Evolutionary conservation across 2,329 filamentous ascomycete species (phyloP).

Genomic region (Botrytis cinerea): DNA sequence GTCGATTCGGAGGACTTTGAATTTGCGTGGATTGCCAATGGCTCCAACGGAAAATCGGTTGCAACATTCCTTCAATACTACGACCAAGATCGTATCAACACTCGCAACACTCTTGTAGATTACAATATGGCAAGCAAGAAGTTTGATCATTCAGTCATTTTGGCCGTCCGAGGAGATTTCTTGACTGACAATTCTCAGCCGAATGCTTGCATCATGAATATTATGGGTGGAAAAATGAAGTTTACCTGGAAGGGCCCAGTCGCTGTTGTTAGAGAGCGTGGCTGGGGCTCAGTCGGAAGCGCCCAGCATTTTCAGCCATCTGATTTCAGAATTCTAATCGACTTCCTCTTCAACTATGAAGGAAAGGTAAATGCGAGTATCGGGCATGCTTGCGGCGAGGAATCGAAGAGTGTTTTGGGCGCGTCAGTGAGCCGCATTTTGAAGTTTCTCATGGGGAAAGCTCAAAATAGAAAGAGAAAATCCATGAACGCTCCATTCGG

Average conservation of each 20-base stretch:
- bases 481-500: background rate
- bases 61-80: conserved; percentile 5
- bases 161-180: background rate
- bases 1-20: background rate
- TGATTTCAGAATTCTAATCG: background rate
- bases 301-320: conserved; percentile 8
- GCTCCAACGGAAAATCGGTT: background rate
- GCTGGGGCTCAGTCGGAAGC: background rate
- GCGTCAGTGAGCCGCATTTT: background rate
- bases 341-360: conserved; percentile 13
- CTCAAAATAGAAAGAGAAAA: background rate
- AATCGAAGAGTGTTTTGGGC: background rate
- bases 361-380: background rate
- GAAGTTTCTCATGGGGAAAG: background rate
- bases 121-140: conserved; percentile 7
- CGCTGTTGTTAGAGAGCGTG: conserved; percentile 7
- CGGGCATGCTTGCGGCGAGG: background rate
- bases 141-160: conserved; percentile 11
- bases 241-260: background rate
- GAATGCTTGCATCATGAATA: conserved; percentile 1
- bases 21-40: conserved; percentile 4
- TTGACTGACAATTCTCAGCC: background rate
- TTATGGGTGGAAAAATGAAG: background rate
- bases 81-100: conserved; percentile 1
- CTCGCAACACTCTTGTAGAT: conserved; percentile 2